Evolutionary conservation across 1,139 yeast genomes (phyloP).

Genomic region (Kurtzmaniella quercitrusa): DNA sequence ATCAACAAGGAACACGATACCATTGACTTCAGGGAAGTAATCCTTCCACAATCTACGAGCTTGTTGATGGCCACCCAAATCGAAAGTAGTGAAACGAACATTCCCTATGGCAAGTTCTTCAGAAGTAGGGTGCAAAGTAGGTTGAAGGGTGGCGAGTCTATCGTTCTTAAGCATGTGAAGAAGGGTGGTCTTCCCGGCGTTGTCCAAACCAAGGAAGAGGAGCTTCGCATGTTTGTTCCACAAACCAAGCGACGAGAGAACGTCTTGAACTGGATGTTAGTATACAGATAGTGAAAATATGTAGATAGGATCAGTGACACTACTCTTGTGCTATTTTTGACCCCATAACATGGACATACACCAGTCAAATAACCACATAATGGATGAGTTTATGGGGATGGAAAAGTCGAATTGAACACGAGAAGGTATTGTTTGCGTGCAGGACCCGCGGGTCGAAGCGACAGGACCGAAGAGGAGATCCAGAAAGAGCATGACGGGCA

Average conservation of each 20-base stretch:
- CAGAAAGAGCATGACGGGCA: too few relatives aligned
- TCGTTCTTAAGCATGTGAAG: slow-evolving; percentile 97
- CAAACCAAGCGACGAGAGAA: slow-evolving; percentile 87
- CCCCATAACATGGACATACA: slow-evolving; percentile 27
- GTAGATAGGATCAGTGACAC: background rate
- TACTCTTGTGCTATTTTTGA: background rate
- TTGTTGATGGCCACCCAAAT: slow-evolving; percentile 96
- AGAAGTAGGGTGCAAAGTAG: slow-evolving; percentile 97
- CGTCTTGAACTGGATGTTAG: slow-evolving; percentile 69
- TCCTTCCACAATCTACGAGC: slow-evolving; percentile 99
- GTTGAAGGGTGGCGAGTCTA: slow-evolving; percentile 94
- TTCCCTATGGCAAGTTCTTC: slow-evolving; percentile 97
- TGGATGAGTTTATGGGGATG: background rate
- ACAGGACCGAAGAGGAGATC: too few relatives aligned
- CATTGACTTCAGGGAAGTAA: slow-evolving; percentile 98
- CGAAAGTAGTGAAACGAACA: slow-evolving; percentile 95
- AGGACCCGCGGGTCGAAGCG: background rate
- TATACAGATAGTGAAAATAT: slow-evolving; percentile 5
- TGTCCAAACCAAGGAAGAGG: slow-evolving; percentile 91
- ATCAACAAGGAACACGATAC: slow-evolving; percentile 93
- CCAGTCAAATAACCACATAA: slow-evolving; percentile 44
- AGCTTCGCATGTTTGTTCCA: slow-evolving; percentile 98
- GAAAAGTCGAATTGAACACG: slow-evolving; percentile 2
- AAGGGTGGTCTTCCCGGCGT: slow-evolving; percentile 97
- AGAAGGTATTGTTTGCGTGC: background rate